Evolutionary conservation across 2,329 filamentous ascomycete genomes (phyloP).

Genomic region (Pseudogymnoascus sp.): DNA sequence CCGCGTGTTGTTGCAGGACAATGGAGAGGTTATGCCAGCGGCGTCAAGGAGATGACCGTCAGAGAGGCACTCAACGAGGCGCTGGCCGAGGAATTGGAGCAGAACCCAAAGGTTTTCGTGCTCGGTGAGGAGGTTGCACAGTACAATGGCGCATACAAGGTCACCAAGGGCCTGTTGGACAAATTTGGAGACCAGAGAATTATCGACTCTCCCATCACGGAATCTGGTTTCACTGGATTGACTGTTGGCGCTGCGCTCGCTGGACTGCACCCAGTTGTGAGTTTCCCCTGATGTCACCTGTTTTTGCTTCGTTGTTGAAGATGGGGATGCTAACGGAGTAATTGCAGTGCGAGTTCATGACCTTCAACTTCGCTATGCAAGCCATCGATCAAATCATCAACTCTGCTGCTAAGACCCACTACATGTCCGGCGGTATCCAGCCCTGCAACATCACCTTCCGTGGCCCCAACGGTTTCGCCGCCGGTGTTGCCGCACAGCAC

Average conservation of each 20-base stretch:
- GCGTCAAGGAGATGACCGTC: slow-evolving; percentile 88
- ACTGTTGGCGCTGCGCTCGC: slow-evolving; percentile 91
- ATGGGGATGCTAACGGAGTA: slow-evolving; percentile 15
- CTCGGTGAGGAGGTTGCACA: slow-evolving; percentile 97
- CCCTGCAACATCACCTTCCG: slow-evolving; percentile 99
- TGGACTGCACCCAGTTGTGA: slow-evolving; percentile 85
- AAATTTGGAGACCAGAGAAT: slow-evolving; percentile 95
- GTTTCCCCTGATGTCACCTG: slow-evolving; percentile 31
- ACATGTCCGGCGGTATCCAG: slow-evolving; percentile 99
- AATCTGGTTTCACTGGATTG: slow-evolving; percentile 89
- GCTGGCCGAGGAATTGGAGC: slow-evolving; percentile 92
- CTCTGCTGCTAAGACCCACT: slow-evolving; percentile 97
- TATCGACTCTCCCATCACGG: slow-evolving; percentile 97
- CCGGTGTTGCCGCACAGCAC: slow-evolving; percentile 94
- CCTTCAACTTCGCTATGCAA: slow-evolving; percentile 99
- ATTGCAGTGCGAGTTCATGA: slow-evolving; percentile 95
- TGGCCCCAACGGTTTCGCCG: slow-evolving; percentile 94
- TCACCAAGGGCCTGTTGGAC: slow-evolving; percentile 95
- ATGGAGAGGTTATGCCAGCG: slow-evolving; percentile 28
- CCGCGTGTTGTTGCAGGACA: slow-evolving; percentile 26
- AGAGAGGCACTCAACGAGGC: slow-evolving; percentile 97
- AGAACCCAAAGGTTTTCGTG: slow-evolving; percentile 90
- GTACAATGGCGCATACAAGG: slow-evolving; percentile 99
- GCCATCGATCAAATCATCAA: slow-evolving; percentile 99
- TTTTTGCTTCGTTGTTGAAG: neutral